Evolutionary conservation across 2,329 filamentous ascomycete genomes (phyloP).

Genomic region (Truncatella angustata): DNA sequence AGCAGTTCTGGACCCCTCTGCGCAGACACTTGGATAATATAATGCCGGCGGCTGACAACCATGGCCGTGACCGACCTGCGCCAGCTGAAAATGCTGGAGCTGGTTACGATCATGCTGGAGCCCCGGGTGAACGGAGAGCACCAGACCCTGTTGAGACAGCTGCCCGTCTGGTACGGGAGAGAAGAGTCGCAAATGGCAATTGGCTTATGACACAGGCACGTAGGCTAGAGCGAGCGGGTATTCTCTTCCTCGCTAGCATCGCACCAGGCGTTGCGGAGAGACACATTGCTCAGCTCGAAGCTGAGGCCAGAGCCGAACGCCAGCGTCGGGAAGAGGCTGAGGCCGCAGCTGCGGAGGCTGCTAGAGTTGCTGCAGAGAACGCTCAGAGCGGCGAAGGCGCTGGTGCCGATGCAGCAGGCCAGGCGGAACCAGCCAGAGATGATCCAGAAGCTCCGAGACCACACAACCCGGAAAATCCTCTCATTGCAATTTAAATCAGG

Average conservation of each 20-base stretch:
- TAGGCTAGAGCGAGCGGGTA: constrained; percentile 56
- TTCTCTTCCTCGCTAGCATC: constrained; percentile 65
- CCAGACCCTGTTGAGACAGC: constrained; percentile 49
- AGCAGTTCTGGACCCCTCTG: constrained; percentile 55
- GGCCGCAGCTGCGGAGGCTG: not conserved
- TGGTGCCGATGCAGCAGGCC: not conserved
- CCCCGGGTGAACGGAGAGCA: constrained; percentile 23
- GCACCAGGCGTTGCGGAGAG: constrained; percentile 64
- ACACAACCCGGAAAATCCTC: not conserved
- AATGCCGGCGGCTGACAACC: constrained; percentile 49
- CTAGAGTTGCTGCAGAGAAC: not conserved
- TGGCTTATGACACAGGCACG: constrained; percentile 51
- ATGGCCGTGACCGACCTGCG: constrained; percentile 24
- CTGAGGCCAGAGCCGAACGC: constrained; percentile 31
- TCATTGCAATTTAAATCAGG: constrained; percentile 1
- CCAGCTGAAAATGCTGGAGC: constrained; percentile 27
- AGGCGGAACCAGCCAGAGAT: not conserved
- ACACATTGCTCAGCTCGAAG: constrained; percentile 59
- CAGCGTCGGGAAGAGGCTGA: constrained; percentile 5
- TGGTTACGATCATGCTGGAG: constrained; percentile 21
- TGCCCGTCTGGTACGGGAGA: constrained; percentile 50
- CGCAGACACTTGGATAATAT: constrained; percentile 59
- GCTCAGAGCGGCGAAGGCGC: not conserved
- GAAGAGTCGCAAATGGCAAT: constrained; percentile 41
- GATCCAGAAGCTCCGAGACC: not conserved